Evolutionary conservation across 2,329 filamentous ascomycete species (phyloP).

Genomic region (Aspergillus ibericus): DNA sequence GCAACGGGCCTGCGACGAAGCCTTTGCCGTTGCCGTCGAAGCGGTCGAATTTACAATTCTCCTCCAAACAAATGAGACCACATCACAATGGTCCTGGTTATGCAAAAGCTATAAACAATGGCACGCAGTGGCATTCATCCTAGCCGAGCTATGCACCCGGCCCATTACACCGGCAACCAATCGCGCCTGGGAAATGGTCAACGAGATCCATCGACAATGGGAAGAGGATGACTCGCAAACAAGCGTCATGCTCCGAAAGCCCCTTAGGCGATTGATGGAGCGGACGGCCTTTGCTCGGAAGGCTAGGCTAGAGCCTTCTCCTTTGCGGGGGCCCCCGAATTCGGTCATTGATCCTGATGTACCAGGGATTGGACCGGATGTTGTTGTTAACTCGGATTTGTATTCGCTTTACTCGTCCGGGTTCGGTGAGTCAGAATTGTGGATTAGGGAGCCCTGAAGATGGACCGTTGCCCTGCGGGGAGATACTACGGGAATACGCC

Average conservation of each 20-base stretch:
- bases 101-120: conserved; percentile 59
- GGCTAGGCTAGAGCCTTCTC: neutral
- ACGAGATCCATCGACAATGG: conserved; percentile 22
- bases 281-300: conserved; percentile 2
- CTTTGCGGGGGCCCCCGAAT: neutral
- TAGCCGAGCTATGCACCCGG: conserved; percentile 52
- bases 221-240: conserved; percentile 3
- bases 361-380: neutral
- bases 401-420: neutral
- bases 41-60: conserved; percentile 64
- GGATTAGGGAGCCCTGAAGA: neutral
- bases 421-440: neutral
- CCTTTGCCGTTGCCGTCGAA: conserved; percentile 65
- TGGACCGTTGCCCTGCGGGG: too few species aligned
- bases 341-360: neutral
- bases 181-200: conserved; percentile 27
- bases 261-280: conserved; percentile 20
- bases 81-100: conserved; percentile 57
- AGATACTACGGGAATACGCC: too few species aligned
- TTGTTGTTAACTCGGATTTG: neutral
- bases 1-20: conserved; percentile 50
- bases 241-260: conserved; percentile 15
- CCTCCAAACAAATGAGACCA: conserved; percentile 58
- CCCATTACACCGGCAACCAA: conserved; percentile 19
- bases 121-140: conserved; percentile 57